phyloP scores from a whole-genome alignment of 805 yeast genomes.

The Teunomyces lycoperdinae region DNA sequence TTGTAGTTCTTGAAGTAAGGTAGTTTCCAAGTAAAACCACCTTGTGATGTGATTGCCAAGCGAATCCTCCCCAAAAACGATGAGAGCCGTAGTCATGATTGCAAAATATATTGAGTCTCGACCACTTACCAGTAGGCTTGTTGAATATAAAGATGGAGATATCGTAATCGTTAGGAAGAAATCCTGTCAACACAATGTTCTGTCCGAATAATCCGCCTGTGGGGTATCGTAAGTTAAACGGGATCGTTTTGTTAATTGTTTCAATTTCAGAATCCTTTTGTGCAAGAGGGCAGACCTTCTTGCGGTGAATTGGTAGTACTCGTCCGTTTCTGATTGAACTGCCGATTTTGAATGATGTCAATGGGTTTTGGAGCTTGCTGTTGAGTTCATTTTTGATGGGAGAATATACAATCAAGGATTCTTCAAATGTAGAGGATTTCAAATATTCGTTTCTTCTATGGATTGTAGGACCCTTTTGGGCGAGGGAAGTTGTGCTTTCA shows the following conservation, averaged over 20 bases:
- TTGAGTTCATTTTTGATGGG: conserved; percentile 19
- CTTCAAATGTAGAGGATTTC: conserved; percentile 6
- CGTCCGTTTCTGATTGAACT: conserved; percentile 31
- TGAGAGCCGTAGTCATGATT: conserved; percentile 54
- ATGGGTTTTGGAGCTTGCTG: conserved; percentile 24
- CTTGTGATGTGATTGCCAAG: conserved; percentile 78
- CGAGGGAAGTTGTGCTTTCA: not conserved
- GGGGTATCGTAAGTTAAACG: conserved; percentile 51
- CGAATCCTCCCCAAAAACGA: conserved; percentile 63
- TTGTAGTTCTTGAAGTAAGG: conserved; percentile 43
- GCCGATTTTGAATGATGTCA: conserved; percentile 34
- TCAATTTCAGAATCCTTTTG: conserved; percentile 1
- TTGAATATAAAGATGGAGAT: conserved; percentile 51
- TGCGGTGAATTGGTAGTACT: conserved; percentile 29
- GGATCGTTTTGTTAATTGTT: conserved; percentile 29
- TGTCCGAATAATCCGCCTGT: conserved; percentile 66
- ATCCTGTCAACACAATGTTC: conserved; percentile 61
- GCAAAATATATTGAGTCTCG: conserved; percentile 53
- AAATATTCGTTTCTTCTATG: conserved; percentile 2
- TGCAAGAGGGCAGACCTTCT: conserved; percentile 7
- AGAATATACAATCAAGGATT: conserved; percentile 29
- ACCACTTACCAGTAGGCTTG: conserved; percentile 60
- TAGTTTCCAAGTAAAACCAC: conserved; percentile 58
- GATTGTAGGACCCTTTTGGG: not conserved
- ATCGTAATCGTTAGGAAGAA: conserved; percentile 45